Conservation (phyloP, 2,329 filamentous ascomycete species). For the Thielaviopsis populi region DNA sequence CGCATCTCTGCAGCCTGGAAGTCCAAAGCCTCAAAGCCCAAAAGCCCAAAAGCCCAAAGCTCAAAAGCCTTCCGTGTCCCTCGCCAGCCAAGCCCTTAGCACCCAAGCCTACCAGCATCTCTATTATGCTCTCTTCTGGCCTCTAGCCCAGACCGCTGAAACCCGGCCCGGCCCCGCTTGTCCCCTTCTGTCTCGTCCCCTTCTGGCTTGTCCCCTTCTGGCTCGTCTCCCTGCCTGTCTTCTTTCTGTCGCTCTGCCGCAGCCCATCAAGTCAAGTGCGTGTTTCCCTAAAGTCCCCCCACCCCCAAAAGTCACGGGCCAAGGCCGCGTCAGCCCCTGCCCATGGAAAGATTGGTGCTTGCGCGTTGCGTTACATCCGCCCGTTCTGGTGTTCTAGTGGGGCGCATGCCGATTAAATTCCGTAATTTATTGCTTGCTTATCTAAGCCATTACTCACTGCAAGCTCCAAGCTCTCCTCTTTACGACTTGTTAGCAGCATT, state of each 20-base stretch:
- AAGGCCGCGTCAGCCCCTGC: constrained; percentile 7
- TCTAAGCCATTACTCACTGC: not conserved
- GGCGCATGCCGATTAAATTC: not conserved
- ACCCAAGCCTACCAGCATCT: not conserved
- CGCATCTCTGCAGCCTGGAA: not conserved
- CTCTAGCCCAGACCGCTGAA: not conserved
- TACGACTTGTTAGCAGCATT: not conserved
- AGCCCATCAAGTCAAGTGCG: not conserved
- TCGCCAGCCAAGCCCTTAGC: too few relatives aligned
- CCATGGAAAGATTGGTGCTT: constrained; percentile 8
- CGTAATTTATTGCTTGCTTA: not conserved
- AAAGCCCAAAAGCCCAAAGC: not conserved
- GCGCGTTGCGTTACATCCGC: constrained; percentile 9
- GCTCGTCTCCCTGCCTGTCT: too few relatives aligned
- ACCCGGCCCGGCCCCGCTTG: not conserved
- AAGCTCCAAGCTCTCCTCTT: not conserved
- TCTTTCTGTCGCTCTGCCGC: too few relatives aligned
- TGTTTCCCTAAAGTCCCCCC: not conserved
- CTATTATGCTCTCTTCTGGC: not conserved
- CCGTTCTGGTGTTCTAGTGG: too few relatives aligned
- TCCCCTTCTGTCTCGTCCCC: too few relatives aligned
- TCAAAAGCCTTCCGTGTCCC: not conserved
- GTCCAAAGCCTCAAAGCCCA: not conserved
- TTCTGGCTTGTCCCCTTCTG: too few relatives aligned
- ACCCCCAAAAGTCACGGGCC: not conserved